A percentile compares a stretch with the other conserved stretches of the same genome.
phyloP scores from a whole-genome alignment of 2,329 filamentous ascomycete genomes.

The Trichophaea hybrida region DNA sequence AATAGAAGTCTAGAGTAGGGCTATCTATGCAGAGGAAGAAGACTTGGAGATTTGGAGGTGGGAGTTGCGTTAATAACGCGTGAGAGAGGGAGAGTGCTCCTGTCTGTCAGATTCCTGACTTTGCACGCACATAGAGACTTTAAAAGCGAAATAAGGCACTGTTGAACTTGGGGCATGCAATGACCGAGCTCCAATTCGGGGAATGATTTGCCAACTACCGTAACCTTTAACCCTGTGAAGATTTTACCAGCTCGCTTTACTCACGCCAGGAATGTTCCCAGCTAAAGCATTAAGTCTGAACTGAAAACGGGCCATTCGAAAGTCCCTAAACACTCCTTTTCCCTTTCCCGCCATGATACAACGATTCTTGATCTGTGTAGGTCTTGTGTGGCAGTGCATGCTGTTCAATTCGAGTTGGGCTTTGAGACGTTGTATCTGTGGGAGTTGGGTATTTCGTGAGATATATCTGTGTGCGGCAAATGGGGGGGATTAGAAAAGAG shows the following conservation, averaged over 20 bases:
- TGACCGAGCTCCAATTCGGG: too few relatives aligned
- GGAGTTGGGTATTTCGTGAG: constrained; percentile 79
- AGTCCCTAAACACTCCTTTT: constrained; percentile 80
- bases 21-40: too few relatives aligned
- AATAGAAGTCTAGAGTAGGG: too few relatives aligned
- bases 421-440: constrained; percentile 67
- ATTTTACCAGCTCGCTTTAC: constrained; percentile 93
- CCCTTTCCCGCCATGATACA: constrained; percentile 87
- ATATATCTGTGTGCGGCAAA: constrained; percentile 50
- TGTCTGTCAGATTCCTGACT: too few relatives aligned
- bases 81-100: too few relatives aligned
- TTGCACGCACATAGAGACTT: too few relatives aligned
- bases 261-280: constrained; percentile 78
- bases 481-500: constrained; percentile 29
- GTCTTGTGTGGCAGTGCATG: constrained; percentile 91
- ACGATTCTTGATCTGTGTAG: constrained; percentile 85
- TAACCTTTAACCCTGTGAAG: neutral
- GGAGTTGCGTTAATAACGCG: too few relatives aligned
- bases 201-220: too few relatives aligned
- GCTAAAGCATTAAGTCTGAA: constrained; percentile 80
- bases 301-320: constrained; percentile 83
- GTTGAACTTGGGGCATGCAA: too few relatives aligned
- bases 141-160: too few relatives aligned
- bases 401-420: constrained; percentile 84
- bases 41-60: too few relatives aligned